A percentile compares a stretch with the other conserved stretches of the same genome.
phyloP scores from a whole-genome alignment of 2,329 filamentous ascomycete species.

The Fusarium transvaalense region DNA sequence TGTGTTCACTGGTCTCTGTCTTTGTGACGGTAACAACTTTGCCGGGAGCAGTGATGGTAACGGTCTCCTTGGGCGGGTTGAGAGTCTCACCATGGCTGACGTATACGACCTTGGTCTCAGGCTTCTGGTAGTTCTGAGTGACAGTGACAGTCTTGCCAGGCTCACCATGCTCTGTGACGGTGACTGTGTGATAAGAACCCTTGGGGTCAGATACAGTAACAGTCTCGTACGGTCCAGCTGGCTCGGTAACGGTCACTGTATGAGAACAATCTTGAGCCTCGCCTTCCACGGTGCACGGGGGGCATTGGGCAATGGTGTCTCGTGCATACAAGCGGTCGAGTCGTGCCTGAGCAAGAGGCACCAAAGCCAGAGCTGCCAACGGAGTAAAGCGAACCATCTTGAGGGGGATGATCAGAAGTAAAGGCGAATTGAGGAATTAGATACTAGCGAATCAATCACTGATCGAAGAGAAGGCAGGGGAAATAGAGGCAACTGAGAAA shows the following conservation, averaged over 20 bases:
- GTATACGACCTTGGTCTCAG: conserved; percentile 37
- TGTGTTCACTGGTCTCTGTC: conserved; percentile 39
- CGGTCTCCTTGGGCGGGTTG: conserved; percentile 44
- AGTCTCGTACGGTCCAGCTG: conserved; percentile 29
- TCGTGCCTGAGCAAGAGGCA: conserved; percentile 47
- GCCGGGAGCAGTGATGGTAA: conserved; percentile 46
- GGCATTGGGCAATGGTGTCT: conserved; percentile 45
- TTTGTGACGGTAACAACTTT: conserved; percentile 45
- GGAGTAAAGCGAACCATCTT: conserved; percentile 47
- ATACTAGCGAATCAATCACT: neutral
- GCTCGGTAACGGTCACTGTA: conserved; percentile 49
- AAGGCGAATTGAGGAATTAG: neutral
- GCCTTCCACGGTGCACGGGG: conserved; percentile 47
- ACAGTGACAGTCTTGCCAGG: conserved; percentile 34
- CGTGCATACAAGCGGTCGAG: conserved; percentile 40
- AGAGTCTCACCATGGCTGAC: conserved; percentile 37
- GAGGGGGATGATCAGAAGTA: neutral
- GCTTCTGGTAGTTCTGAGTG: conserved; percentile 31
- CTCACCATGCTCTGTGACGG: conserved; percentile 28
- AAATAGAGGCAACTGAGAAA: neutral
- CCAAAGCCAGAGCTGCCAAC: conserved; percentile 47
- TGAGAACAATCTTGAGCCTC: conserved; percentile 21
- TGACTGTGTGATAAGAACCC: conserved; percentile 34
- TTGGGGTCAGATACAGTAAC: conserved; percentile 37
- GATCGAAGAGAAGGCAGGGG: neutral